Evolutionary conservation across 2,329 filamentous ascomycete genomes (phyloP).

Genomic region (Neofusicoccum ribis): DNA sequence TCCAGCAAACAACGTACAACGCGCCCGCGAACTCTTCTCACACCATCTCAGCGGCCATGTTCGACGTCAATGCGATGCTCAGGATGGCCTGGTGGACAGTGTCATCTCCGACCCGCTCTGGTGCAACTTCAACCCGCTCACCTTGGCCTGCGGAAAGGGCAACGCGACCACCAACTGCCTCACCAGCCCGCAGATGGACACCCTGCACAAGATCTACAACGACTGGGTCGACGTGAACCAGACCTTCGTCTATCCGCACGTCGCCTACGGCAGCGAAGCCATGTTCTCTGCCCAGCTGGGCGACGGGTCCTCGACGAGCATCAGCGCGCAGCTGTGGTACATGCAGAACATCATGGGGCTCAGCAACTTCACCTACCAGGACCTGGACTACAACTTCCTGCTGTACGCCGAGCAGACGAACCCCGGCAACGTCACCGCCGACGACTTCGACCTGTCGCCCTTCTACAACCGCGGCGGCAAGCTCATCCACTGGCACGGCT

Average conservation of each 20-base stretch:
- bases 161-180: not conserved
- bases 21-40: not conserved
- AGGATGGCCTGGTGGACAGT: not conserved
- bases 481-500: conserved; percentile 45
- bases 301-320: conserved; percentile 34
- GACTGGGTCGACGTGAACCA: conserved; percentile 44
- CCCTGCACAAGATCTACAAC: conserved; percentile 22
- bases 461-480: conserved; percentile 48
- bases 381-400: conserved; percentile 42
- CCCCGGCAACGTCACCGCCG: conserved; percentile 52
- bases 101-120: not conserved
- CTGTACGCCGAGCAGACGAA: conserved; percentile 42
- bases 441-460: conserved; percentile 48
- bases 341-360: conserved; percentile 44
- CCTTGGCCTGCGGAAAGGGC: not conserved
- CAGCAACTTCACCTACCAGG: conserved; percentile 30
- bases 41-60: not conserved
- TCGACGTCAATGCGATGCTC: not conserved
- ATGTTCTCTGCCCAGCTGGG: conserved; percentile 28
- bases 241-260: conserved; percentile 44
- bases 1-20: conserved; percentile 35
- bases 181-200: not conserved
- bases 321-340: conserved; percentile 39
- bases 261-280: conserved; percentile 40
- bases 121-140: not conserved